Base-by-base conservation (phyloP, 345 rosid genomes). In the Lepidium didymum region DNA sequence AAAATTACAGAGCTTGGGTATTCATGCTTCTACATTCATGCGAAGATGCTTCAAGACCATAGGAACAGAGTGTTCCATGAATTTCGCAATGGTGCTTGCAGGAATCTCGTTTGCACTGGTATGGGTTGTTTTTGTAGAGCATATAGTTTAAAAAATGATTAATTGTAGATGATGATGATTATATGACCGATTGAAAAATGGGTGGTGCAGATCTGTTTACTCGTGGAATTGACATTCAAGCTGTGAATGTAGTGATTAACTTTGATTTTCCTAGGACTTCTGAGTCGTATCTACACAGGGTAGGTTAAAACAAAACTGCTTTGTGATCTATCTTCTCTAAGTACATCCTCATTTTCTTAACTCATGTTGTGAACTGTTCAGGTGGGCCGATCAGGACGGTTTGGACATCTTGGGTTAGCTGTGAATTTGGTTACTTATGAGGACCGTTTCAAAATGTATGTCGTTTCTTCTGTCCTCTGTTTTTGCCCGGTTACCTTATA, bases 371-470 rank as follows among this genome's bases (percentile, higher is more conserved):
- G 36, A 51, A 40, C 51, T 41, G 34, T 54, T 21, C 81, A 91
- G 99, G 97, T 95, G 67, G 99, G 99, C 54, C 89, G 98, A 62
- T 95, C 99, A 18, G 99, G 98, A 81, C 89, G 99, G 73, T 95
- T 89, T 79, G 99, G 99, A 45, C 99, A 95, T 81, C 99, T 95
- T 38, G 99, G 99, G n/a, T 70, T 95, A 62, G 99, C 99, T 67
- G 99, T 95, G 83, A 95, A 95, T 83, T 80, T 95, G 85, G 91
- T 95, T 69, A 95, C 99, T 29, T 95, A 86, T 40, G 99, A 95
- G 81, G 99, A 95, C 77, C 98, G 99, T 66, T 95, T 91, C 81
- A 95, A 95, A 83, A 80, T 95, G 99, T 95, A 84, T 15, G 64
- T n/a, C n/a, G n/a, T n/a, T n/a, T n/a, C n/a, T n/a, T n/a, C n/a